Base-by-base conservation (phyloP, 768 basidiomycete species). In the Tylopilus subfusipes region DNA sequence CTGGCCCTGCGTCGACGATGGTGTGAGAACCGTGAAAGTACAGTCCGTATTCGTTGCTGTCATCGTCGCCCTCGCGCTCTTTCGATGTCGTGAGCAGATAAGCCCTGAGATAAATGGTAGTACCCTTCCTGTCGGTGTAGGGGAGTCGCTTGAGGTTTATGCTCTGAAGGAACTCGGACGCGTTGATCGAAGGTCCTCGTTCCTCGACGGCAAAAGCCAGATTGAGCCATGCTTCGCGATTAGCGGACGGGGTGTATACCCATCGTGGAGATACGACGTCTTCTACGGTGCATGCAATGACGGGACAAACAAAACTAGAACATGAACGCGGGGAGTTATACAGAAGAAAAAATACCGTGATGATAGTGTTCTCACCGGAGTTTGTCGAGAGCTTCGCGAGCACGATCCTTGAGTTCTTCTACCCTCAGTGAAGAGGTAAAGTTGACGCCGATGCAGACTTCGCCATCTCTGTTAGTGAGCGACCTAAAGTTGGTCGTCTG, bases 1-100 rank as follows among this genome's bases (percentile, higher is more conserved):
- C 51, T 21, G 68, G 66, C 5, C 60, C 60, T 0, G 52, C 66
- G 8, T 68, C 66, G 14, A 69, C 49, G 43, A 68, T 57, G 12
- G 42, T 13, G 40, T 68, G 66, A 4, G 63, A 7, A 1, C 58
- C 54, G 11, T 68, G 66, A 38, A 69, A 57, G 50, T 65, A 69
- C 10, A 68, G 30, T 4, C 61, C 63, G 13, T 63, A 52, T 52
- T 61, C 55, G 25, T 19, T 47, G 29, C 6, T n/a, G 21, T 18
- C 12, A 19, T 52, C 29, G 2, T 42, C 19, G 6, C 13, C 42
- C n/a, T 42, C 19, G 9, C 11, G 42, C n/a, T 44, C 52, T 3
- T 50, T 18, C 19, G 54, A 58, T 5, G 63, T 52, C 1, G 56
- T 48, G 0, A 61, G 54, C 18, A 63, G 36, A 38, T 67, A 56